Evolutionary conservation across 805 yeast genomes (phyloP).

Genomic region (Candida ortonii): DNA sequence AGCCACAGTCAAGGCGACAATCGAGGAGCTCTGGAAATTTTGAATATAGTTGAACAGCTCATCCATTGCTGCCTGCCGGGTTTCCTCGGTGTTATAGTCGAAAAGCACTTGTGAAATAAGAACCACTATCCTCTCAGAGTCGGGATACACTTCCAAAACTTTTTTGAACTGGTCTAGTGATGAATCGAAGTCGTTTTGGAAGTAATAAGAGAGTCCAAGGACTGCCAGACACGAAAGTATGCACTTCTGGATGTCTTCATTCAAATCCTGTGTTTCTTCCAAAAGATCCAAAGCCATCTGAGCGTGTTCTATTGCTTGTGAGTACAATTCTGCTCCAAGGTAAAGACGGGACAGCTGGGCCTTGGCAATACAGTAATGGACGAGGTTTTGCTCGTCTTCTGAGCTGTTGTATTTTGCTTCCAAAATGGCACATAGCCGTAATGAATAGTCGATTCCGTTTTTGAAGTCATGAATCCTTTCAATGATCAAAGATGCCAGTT

Average conservation of each 20-base stretch:
- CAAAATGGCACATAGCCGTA: conserved; percentile 43
- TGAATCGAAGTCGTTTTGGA: conserved; percentile 56
- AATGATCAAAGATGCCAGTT: conserved; percentile 50
- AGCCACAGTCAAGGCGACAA: conserved; percentile 72
- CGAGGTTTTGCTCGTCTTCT: conserved; percentile 33
- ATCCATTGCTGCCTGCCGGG: conserved; percentile 79
- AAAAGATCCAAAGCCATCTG: conserved; percentile 51
- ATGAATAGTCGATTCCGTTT: conserved; percentile 48
- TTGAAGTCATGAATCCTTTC: conserved; percentile 71
- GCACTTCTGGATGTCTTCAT: conserved; percentile 32
- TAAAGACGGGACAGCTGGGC: conserved; percentile 70
- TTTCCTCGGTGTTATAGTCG: conserved; percentile 71
- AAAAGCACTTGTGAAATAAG: conserved; percentile 76
- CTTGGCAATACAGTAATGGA: conserved; percentile 56
- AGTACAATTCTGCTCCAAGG: conserved; percentile 58
- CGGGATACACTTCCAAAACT: conserved; percentile 55
- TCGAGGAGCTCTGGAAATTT: conserved; percentile 60
- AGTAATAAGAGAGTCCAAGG: conserved; percentile 70
- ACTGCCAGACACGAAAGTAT: conserved; percentile 62
- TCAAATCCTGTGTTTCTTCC: conserved; percentile 37
- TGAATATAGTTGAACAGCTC: conserved; percentile 70
- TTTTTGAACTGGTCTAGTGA: conserved; percentile 66
- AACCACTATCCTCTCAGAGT: conserved; percentile 64
- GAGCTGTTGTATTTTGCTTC: conserved; percentile 19
- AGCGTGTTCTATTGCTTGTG: conserved; percentile 58